A percentile compares a stretch with the other conserved stretches of the same genome.
These are phyloP conservation scores for Cladosporium sphaerospermum DNA, from an alignment of 2,329 filamentous ascomycete species.

Conservation along the genomic window DNA sequence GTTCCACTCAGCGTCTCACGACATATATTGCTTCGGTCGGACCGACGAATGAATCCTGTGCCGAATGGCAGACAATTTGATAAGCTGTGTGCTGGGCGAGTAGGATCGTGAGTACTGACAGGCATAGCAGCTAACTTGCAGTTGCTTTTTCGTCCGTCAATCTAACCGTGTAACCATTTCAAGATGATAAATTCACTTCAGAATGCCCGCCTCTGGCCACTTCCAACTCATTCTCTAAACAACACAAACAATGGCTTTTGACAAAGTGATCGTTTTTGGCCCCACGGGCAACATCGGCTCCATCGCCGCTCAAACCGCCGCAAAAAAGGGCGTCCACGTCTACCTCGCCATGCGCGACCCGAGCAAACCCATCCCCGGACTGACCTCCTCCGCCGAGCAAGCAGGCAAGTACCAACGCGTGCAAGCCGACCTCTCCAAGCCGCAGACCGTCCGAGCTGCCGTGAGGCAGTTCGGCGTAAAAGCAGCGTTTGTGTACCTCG, in stretches of 20 bases:
- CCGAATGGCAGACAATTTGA: too few relatives aligned
- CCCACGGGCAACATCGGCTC: constrained; percentile 44
- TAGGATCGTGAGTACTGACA: too few relatives aligned
- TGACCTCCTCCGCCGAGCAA: constrained; percentile 27
- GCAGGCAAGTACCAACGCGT: constrained; percentile 32
- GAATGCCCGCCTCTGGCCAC: too few relatives aligned
- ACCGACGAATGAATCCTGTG: too few relatives aligned
- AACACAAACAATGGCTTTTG: constrained; percentile 3
- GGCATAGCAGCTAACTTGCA: too few relatives aligned
- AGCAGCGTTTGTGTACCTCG: constrained; percentile 44
- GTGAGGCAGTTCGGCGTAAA: constrained; percentile 40
- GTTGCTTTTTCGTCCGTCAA: too few relatives aligned
- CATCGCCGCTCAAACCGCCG: constrained; percentile 35
- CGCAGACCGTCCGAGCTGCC: constrained; percentile 36
- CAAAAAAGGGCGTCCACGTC: constrained; percentile 38
- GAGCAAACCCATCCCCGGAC: constrained; percentile 37
- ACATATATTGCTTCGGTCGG: too few relatives aligned
- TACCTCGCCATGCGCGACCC: constrained; percentile 45
- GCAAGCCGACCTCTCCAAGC: constrained; percentile 41
- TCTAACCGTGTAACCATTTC: too few relatives aligned
- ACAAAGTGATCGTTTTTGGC: constrained; percentile 43
- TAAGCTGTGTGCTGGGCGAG: too few relatives aligned
- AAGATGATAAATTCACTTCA: too few relatives aligned
- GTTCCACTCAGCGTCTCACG: too few relatives aligned
- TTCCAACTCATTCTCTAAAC: too few relatives aligned